Evolutionary conservation across 2,329 filamentous ascomycete species (phyloP).

Genomic region (Chrysoporthe deuterocubensis): DNA sequence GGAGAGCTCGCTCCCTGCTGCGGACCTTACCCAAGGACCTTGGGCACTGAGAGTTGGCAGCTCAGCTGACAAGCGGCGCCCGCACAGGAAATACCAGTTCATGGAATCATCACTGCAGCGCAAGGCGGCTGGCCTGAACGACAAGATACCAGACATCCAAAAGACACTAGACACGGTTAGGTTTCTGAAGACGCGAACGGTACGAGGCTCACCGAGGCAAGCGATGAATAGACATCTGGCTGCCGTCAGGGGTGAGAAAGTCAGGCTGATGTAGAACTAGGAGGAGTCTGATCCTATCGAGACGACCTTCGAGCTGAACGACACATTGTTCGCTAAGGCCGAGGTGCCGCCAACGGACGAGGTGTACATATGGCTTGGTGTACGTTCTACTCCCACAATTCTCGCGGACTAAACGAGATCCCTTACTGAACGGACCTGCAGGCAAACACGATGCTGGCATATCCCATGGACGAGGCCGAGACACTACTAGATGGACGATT

Average conservation of each 20-base stretch:
- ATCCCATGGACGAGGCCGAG: slow-evolving; percentile 87
- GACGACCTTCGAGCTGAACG: slow-evolving; percentile 94
- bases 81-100: slow-evolving; percentile 93
- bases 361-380: slow-evolving; percentile 96
- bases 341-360: slow-evolving; percentile 82
- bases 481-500: slow-evolving; percentile 78
- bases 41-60: not conserved
- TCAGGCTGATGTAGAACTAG: slow-evolving; percentile 28
- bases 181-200: slow-evolving; percentile 79
- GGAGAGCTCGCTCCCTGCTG: not conserved
- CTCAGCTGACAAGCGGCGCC: slow-evolving; percentile 9
- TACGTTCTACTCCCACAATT: slow-evolving; percentile 35
- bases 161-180: slow-evolving; percentile 92
- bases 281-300: slow-evolving; percentile 72
- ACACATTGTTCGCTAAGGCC: slow-evolving; percentile 91
- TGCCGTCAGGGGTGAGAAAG: not conserved
- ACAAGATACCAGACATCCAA: slow-evolving; percentile 96
- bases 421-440: slow-evolving; percentile 51
- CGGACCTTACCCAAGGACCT: not conserved
- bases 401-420: slow-evolving; percentile 8
- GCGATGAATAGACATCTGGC: not conserved
- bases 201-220: slow-evolving; percentile 40
- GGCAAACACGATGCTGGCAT: slow-evolving; percentile 94
- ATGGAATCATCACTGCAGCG: slow-evolving; percentile 96
- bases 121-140: slow-evolving; percentile 77